These are phyloP conservation scores for Cardamine resedifolia DNA, from an alignment of 345 rosid genomes.

Conservation along the genomic window DNA sequence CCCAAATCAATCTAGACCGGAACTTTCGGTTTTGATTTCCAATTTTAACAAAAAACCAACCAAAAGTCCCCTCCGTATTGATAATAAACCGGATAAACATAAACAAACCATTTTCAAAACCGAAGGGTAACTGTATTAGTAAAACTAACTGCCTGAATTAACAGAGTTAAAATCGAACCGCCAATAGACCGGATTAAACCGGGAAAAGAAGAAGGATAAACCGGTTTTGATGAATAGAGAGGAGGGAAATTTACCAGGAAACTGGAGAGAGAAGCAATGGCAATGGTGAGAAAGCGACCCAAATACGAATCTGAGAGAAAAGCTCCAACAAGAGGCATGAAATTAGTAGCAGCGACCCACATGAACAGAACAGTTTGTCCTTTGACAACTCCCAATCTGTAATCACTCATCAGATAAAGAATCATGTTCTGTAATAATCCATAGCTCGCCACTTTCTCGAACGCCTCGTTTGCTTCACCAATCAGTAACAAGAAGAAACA, in stretches of 20 bases:
- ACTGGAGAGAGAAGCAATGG: slow-evolving; percentile 58
- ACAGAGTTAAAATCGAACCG: slow-evolving; percentile 3
- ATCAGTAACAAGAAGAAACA: neutral
- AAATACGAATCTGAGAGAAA: slow-evolving; percentile 68
- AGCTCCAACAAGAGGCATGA: slow-evolving; percentile 67
- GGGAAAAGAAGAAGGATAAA: neutral
- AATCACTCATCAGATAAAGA: slow-evolving; percentile 58
- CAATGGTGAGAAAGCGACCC: slow-evolving; percentile 75
- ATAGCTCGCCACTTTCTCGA: slow-evolving; percentile 85
- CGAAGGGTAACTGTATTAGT: neutral
- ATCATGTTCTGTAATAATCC: slow-evolving; percentile 72
- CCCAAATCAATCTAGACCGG: slow-evolving; percentile 9
- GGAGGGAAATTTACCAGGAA: slow-evolving; percentile 47
- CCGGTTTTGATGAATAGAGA: neutral
- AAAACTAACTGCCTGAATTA: neutral
- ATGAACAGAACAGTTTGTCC: slow-evolving; percentile 59
- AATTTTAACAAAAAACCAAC: neutral
- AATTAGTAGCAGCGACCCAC: slow-evolving; percentile 73
- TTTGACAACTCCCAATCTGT: slow-evolving; percentile 51
- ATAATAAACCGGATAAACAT: neutral
- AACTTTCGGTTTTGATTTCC: neutral
- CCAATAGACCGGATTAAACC: neutral
- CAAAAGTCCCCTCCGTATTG: neutral
- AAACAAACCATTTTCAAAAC: neutral
- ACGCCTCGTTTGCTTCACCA: slow-evolving; percentile 64